Base-by-base conservation (phyloP, 495 filamentous ascomycete genomes). In the Elaphomyces granulatus region DNA sequence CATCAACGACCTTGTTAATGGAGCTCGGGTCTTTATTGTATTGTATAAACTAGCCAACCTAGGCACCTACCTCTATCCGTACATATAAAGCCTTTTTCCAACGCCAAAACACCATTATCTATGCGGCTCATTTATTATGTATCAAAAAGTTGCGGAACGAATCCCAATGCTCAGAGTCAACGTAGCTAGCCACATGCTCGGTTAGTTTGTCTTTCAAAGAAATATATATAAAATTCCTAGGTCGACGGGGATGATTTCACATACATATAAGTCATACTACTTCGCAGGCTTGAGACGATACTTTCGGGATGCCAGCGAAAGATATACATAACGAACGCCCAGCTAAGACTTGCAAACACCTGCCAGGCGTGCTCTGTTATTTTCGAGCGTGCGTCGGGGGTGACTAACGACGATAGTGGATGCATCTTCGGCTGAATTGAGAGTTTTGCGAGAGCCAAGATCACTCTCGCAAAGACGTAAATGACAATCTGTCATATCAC, bases 181-280 rank as follows among this genome's bases (percentile, higher is more conserved):
- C 56, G 42, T 81, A 81, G 47, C 77, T 81, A 40, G 28, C 34
- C 15, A 15, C 19, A 20, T 34, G 40, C 37, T 41, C 34, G 32
- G 44, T 63, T 44, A 64, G 49, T 42, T n/a, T n/a, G 41, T 18
- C 16, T 38, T 19, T 17, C 30, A 15, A 18, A 33, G 21, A 28
- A 41, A 15, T 16, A 20, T n/a, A n/a, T n/a, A n/a, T n/a, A 8
- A 28, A 26, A 9, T 19, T 26, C 10, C 7, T 16, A 3, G 4
- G 14, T 30, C 2, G 32, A 26, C 14, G n/a, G 37, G 12, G 18
- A 32, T 14, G n/a, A 41, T n/a, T 37, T 54, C 42, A 72, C 77
- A 56, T 84, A 96, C 74, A 99, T 93, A 58, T 96, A 99, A 44
- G 77, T 80, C 90, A 99, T 99, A 64, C 88, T 95, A 61, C 80